A percentile compares a stretch with the other conserved stretches of the same genome.
phyloP scores from a whole-genome alignment of 768 basidiomycete genomes.

The Tulasnella sp. region DNA sequence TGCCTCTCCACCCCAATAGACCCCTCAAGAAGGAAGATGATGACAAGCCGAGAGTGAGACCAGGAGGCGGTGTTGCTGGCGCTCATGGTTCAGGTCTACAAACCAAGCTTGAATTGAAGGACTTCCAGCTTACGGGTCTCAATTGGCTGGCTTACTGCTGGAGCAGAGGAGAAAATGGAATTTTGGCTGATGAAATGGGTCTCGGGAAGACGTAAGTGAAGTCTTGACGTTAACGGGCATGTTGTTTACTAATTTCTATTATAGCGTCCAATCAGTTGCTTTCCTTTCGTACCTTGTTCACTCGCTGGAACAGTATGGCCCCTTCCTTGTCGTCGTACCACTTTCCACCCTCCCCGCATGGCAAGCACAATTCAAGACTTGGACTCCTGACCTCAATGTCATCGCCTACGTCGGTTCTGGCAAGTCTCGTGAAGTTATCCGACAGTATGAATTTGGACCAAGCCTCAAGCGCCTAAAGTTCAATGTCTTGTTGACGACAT shows the following conservation, averaged over 20 bases:
- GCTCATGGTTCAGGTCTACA: conserved; percentile 3
- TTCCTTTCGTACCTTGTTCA: conserved; percentile 95
- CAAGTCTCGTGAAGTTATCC: conserved; percentile 76
- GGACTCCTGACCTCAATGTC: conserved; percentile 95
- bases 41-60: not conserved
- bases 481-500: conserved; percentile 94
- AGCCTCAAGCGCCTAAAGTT: conserved; percentile 60
- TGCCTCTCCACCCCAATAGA: too few species aligned
- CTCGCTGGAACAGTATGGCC: conserved; percentile 82
- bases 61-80: conserved; percentile 10
- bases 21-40: not conserved
- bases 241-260: not conserved
- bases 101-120: conserved; percentile 50
- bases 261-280: conserved; percentile 85
- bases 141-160: conserved; percentile 99
- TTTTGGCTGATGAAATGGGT: conserved; percentile 99
- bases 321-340: conserved; percentile 95
- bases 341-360: conserved; percentile 96
- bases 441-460: conserved; percentile 80
- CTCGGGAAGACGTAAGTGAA: conserved; percentile 67
- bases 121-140: conserved; percentile 94
- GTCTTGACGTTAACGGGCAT: not conserved
- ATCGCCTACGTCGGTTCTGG: conserved; percentile 93
- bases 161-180: conserved; percentile 90
- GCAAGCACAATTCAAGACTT: conserved; percentile 86